Evolutionary conservation across 805 yeast species (phyloP).

Genomic region (Ogataea polymorpha): DNA sequence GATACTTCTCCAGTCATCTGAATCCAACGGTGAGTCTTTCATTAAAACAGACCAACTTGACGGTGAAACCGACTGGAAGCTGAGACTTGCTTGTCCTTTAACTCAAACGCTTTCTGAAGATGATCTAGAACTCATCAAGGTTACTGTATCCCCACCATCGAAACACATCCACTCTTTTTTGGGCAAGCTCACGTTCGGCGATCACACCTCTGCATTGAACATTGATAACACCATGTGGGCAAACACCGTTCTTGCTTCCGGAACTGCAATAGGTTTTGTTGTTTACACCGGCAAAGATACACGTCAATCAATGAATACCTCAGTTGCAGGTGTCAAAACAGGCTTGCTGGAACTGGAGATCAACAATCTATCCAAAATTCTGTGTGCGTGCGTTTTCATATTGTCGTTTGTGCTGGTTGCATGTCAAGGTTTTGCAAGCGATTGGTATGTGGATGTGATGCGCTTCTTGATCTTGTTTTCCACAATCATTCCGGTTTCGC

Average conservation of each 20-base stretch:
- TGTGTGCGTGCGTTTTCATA: constrained; percentile 81
- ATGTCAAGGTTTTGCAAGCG: constrained; percentile 64
- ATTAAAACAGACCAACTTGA: constrained; percentile 96
- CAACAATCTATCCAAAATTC: constrained; percentile 79
- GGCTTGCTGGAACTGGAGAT: constrained; percentile 91
- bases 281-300: constrained; percentile 92
- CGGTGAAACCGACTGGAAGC: constrained; percentile 99
- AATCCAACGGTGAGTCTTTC: constrained; percentile 79
- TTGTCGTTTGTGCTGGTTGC: constrained; percentile 76
- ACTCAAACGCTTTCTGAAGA: constrained; percentile 62
- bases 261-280: constrained; percentile 83
- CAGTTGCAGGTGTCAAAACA: constrained; percentile 79
- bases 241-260: constrained; percentile 93
- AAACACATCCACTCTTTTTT: constrained; percentile 78
- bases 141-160: constrained; percentile 78
- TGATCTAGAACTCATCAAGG: constrained; percentile 49
- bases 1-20: constrained; percentile 79
- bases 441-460: constrained; percentile 90
- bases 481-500: constrained; percentile 92
- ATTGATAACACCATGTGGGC: constrained; percentile 98
- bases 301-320: constrained; percentile 91
- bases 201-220: constrained; percentile 59
- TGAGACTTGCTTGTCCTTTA: constrained; percentile 69
- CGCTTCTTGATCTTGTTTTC: constrained; percentile 89
- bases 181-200: constrained; percentile 67